phyloP scores from a whole-genome alignment of 805 yeast genomes.

The Candida maris region DNA sequence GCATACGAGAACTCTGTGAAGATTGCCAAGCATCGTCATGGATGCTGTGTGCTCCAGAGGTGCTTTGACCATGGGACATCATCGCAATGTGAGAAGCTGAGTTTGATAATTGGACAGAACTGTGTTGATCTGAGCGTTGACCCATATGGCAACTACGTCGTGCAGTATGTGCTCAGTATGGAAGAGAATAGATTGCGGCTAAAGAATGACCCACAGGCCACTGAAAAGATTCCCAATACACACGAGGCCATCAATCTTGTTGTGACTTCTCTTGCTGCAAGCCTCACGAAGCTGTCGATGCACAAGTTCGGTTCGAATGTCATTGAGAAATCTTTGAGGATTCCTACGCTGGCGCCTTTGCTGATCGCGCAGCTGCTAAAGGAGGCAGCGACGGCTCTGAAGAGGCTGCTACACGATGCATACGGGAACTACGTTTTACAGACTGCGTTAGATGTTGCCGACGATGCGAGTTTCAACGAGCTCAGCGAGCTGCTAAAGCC shows the following conservation, averaged over 20 bases:
- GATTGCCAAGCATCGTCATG: slow-evolving; percentile 94
- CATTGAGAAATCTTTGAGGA: slow-evolving; percentile 52
- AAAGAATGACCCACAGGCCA: slow-evolving; percentile 24
- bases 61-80: slow-evolving; percentile 85
- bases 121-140: slow-evolving; percentile 74
- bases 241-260: slow-evolving; percentile 28
- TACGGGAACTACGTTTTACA: slow-evolving; percentile 59
- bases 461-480: slow-evolving; percentile 46
- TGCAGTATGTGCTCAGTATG: slow-evolving; percentile 74
- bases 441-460: slow-evolving; percentile 56
- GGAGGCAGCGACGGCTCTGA: slow-evolving; percentile 30
- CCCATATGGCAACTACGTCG: slow-evolving; percentile 96
- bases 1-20: slow-evolving; percentile 68
- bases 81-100: slow-evolving; percentile 64
- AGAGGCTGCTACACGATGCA: slow-evolving; percentile 50
- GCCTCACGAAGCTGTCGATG: slow-evolving; percentile 41
- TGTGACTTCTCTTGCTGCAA: slow-evolving; percentile 27
- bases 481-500: slow-evolving; percentile 65
- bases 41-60: slow-evolving; percentile 94
- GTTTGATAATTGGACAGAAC: slow-evolving; percentile 61
- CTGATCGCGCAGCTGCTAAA: slow-evolving; percentile 42
- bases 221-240: slow-evolving; percentile 27
- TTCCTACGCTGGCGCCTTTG: slow-evolving; percentile 41
- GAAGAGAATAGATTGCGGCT: slow-evolving; percentile 33
- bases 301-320: slow-evolving; percentile 63